phyloP scores from a whole-genome alignment of 257 asterid species.

The Mentha longifolia region DNA sequence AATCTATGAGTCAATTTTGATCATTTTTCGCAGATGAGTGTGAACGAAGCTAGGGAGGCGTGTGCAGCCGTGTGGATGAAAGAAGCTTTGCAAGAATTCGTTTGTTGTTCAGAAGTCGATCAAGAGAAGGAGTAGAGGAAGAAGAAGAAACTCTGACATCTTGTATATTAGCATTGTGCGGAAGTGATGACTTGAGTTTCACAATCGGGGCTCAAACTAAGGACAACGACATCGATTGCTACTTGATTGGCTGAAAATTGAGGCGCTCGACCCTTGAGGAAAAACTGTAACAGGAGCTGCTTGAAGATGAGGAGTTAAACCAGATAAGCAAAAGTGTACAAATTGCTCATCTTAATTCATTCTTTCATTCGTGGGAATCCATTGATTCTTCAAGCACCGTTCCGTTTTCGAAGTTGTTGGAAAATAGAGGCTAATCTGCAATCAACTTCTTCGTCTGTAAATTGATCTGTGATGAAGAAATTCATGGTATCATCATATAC shows the following conservation, averaged over 20 bases:
- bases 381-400: conserved; percentile 22
- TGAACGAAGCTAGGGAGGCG: conserved; percentile 69
- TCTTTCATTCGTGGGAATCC: conserved; percentile 41
- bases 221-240: conserved; percentile 54
- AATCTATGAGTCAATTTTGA: background rate
- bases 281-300: conserved; percentile 29
- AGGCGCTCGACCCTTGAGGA: conserved; percentile 30
- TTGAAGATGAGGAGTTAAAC: conserved; percentile 37
- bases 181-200: conserved; percentile 44
- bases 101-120: conserved; percentile 39
- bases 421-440: conserved; percentile 26
- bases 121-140: conserved; percentile 33
- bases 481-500: background rate
- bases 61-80: conserved; percentile 88
- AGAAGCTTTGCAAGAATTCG: conserved; percentile 75
- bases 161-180: conserved; percentile 42
- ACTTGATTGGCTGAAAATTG: conserved; percentile 41
- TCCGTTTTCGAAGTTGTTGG: conserved; percentile 10
- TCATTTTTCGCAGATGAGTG: conserved; percentile 56
- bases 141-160: conserved; percentile 36
- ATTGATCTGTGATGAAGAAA: conserved; percentile 14
- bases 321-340: conserved; percentile 42
- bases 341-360: conserved; percentile 31
- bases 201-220: conserved; percentile 41
- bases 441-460: conserved; percentile 22